phyloP scores from a whole-genome alignment of 805 yeast species.

The Yarrowia sp. region DNA sequence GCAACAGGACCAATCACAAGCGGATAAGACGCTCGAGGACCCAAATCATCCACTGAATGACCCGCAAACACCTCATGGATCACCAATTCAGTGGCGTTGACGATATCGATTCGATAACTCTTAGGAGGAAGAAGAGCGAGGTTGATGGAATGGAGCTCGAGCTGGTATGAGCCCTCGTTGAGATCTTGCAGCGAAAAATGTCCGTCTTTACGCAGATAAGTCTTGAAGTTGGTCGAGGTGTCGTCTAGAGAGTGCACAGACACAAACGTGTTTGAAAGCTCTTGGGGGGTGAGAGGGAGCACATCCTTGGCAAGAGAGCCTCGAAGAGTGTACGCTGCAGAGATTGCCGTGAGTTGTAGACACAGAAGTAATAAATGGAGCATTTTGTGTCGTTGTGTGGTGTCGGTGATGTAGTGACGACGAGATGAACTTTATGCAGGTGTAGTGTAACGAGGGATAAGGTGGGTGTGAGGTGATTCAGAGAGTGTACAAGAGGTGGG shows the following conservation, averaged over 20 bases:
- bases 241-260: neutral
- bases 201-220: conserved; percentile 29
- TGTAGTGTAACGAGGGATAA: neutral
- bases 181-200: conserved; percentile 34
- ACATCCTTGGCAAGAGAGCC: conserved; percentile 17
- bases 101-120: conserved; percentile 32
- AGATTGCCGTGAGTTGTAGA: conserved; percentile 2
- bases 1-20: conserved; percentile 35
- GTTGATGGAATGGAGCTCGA: conserved; percentile 32
- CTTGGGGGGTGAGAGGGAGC: neutral
- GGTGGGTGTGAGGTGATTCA: neutral
- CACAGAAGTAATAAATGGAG: neutral
- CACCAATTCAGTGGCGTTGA: conserved; percentile 33
- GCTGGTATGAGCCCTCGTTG: conserved; percentile 34
- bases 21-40: conserved; percentile 39
- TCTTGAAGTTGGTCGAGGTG: neutral
- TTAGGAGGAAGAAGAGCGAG: conserved; percentile 24
- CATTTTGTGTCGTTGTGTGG: neutral
- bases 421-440: neutral
- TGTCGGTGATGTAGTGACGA: neutral
- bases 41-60: conserved; percentile 35
- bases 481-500: no score
- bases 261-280: neutral
- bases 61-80: conserved; percentile 36
- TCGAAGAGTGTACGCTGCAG: conserved; percentile 14